Base-by-base conservation (phyloP, 192 early-diverging fungal genomes). In the Backusella tarrabulga region DNA sequence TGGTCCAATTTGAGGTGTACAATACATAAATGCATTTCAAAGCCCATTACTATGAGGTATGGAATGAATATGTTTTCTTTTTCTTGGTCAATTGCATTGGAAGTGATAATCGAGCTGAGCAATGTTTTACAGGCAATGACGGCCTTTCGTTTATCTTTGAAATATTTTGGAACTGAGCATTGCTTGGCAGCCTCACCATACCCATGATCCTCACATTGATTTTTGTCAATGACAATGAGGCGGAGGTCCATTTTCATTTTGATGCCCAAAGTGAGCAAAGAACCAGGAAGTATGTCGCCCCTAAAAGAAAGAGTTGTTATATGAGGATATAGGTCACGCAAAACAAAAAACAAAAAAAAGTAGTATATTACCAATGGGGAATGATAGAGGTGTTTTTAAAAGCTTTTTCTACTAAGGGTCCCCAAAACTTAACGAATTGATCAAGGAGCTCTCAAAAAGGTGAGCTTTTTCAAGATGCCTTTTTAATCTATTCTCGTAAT, bases 201-300 rank as follows among this genome's bases (percentile, higher is more conserved):
- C 12, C 34, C 72, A 73, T 73, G 8, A 60, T 73, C 72, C 21
- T 50, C 7, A 41, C 21, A 35, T 56, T 32, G 71, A 29, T 54
- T 73, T 56, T n/a, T 50, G 34, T 46, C 19, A 73, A 46, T 21
- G 32, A 14, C 32, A 54, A 73, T 17, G 19, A 73, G 32, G 23
- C 71, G 26, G 19, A 73, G 42, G 71, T 73, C 71, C 71, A 73
- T 73, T 46, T 73, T 73, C 71, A 73, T 73, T 35, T 35, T 73
- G 34, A 73, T 56, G 6, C 71, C 71, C 26, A 73, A 21, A 35
- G 50, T 36, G 34, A 34, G n/a, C n/a, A 73, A 34, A 46, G 50
- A 73, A 34, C 50, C 42, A 54, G 71, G 50, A n/a, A 54, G 8
- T 19, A 50, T 56, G 50, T 73, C 71, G 29, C 71, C 71, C 71